Evolutionary conservation across 108 stramenopile species (phyloP).

Genomic region (Cyclotella kingstonii): DNA sequence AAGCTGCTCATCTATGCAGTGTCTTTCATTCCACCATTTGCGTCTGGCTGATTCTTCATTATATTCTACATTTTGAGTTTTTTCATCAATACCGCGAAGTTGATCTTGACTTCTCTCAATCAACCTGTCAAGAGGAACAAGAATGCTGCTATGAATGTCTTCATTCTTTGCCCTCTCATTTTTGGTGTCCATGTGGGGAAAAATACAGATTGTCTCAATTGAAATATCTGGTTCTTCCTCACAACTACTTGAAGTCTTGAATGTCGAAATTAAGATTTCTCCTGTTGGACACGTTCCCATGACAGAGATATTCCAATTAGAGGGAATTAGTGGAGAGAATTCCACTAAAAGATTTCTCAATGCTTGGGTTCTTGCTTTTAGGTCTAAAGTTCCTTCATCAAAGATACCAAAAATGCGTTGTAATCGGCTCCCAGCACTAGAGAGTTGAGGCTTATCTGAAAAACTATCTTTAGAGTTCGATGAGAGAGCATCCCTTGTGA

Average conservation of each 20-base stretch:
- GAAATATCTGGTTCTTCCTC: not conserved
- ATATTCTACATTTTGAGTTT: slow-evolving; percentile 33
- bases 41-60: slow-evolving; percentile 51
- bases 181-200: slow-evolving; percentile 11
- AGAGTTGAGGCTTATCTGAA: not conserved
- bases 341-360: slow-evolving; percentile 9
- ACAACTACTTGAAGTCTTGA: slow-evolving; percentile 1
- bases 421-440: not conserved
- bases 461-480: not conserved
- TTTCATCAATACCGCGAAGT: slow-evolving; percentile 55
- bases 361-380: slow-evolving; percentile 5
- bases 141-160: slow-evolving; percentile 33
- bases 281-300: slow-evolving; percentile 64
- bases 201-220: slow-evolving; percentile 32
- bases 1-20: slow-evolving; percentile 59
- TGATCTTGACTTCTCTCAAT: slow-evolving; percentile 67
- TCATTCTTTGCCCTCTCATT: not conserved
- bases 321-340: slow-evolving; percentile 28
- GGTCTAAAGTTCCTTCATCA: slow-evolving; percentile 23
- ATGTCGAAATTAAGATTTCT: slow-evolving; percentile 52
- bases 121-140: slow-evolving; percentile 68
- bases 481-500: slow-evolving; percentile 13
- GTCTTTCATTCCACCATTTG: slow-evolving; percentile 75
- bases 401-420: slow-evolving; percentile 36
- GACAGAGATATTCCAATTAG: slow-evolving; percentile 52